Evolutionary conservation across 208 protist genomes (phyloP), one percentile per base, ranked within the genome.

Genomic region (Novymonas esmeraldas): DNA sequence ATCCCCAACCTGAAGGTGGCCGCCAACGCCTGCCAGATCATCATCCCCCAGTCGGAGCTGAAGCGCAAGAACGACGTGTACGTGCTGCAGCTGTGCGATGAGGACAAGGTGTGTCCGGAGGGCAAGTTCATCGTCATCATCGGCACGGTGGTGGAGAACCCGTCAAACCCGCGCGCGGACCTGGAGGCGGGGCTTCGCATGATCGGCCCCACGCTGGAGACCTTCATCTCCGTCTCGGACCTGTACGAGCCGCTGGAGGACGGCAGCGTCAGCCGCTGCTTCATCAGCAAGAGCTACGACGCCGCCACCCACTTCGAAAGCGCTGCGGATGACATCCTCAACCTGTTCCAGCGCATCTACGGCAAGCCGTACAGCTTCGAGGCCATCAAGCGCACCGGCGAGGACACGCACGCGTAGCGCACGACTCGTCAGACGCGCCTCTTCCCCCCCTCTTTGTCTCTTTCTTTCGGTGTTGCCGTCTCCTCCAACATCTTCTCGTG

Each of bases 281-380:
- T 97, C 82, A 97, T 99, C 76, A 98, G 96, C 39, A 96, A 95
- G 31, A 98, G 94, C 48, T 99, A 97, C 80, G 97, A 98, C 71
- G 87, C 98, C 26, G 98, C 98, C 18, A 98, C 96, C 31, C 99
- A 99, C 91, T 99, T 99, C 87, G 98, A 99, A 85, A 97, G 89
- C 41, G 95, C 96, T 42, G 94, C 95, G n/a, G 77, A 76, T 6
- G 98, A 99, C 75, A 97, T 99, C 52, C 67, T 99, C 29, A 72
- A 95, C 33, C 80, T 99, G 22, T 99, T 98, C 71, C 62, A 99
- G 59, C 81, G 90, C 62, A 98, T 99, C 70, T 97, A 96, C 33
- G 98, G 98, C 45, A 95, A 99, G 62, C 87, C 90, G 20, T 95
- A 89, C 78, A 82, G 76, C 67, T 95, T 95, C 65, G 83, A 90